Percentiles rank a stretch among this genome's conserved stretches.
Evolutionary conservation across 306 rosid genomes (phyloP).

Genomic region (Fagus sylvatica): DNA sequence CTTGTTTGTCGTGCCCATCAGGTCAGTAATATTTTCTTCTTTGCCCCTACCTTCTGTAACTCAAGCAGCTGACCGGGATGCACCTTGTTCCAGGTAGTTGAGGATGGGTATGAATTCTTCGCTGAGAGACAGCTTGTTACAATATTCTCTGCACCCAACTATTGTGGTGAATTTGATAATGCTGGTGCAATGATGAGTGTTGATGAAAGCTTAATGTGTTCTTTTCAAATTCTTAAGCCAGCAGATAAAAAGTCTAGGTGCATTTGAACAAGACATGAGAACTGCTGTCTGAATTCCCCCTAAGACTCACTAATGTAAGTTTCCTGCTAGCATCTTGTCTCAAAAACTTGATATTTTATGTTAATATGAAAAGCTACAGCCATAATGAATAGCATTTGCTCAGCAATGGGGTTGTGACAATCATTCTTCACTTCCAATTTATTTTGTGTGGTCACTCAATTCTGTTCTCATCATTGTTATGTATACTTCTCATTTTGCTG

Average conservation of each 20-base stretch:
- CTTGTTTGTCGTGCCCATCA: constrained; percentile 47
- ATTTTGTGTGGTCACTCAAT: neutral
- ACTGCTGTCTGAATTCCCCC: constrained; percentile 11
- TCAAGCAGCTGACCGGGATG: neutral
- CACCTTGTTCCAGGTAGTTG: constrained; percentile 37
- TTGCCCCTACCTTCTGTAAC: neutral
- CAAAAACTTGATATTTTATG: neutral
- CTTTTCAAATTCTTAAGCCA: constrained; percentile 45
- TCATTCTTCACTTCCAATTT: neutral
- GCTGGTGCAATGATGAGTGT: constrained; percentile 49
- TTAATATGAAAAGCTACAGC: constrained; percentile 3
- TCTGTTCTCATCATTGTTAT: neutral
- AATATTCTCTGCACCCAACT: constrained; percentile 47
- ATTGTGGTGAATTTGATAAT: constrained; percentile 46
- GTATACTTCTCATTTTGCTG: neutral
- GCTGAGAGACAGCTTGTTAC: constrained; percentile 48
- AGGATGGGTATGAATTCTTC: constrained; percentile 48
- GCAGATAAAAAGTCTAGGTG: constrained; percentile 31
- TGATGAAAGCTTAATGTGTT: constrained; percentile 46
- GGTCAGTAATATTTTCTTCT: constrained; percentile 10
- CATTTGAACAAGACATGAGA: constrained; percentile 17
- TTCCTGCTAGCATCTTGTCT: neutral
- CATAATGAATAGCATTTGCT: neutral
- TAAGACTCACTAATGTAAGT: constrained; percentile 22
- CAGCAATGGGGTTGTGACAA: too few relatives aligned